Base-by-base conservation (phyloP, 2,329 filamentous ascomycete genomes). In the Rosellinia necatrix region DNA sequence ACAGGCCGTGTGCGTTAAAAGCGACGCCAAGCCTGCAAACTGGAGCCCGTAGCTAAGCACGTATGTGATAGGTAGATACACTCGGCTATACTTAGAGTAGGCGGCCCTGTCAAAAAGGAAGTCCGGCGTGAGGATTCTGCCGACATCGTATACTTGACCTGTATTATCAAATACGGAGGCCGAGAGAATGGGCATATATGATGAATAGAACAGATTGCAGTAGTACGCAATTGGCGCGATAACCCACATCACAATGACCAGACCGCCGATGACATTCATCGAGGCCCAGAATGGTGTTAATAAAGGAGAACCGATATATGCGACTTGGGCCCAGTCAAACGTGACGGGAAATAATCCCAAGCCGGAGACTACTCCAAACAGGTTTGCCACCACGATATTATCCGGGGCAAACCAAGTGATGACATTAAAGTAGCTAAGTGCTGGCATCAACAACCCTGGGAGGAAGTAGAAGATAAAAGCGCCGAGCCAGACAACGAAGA, bases 311-410 rank as follows among this genome's bases (percentile, higher is more conserved):
- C 91, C 91, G 64, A 96, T 94, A 68, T 93, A 88, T 0, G 91
- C 91, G 60, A 96, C 87, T 69, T 96, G 91, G 0, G 90, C 89
- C 91, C 91, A 96, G 75, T 96, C 91, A 67, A 96, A 96, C 0
- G 91, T 96, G 66, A 96, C 70, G 0, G 91, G 91, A 59, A 96
- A 91, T 29, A 96, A 75, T 1, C 91, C 91, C 12, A 96, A 80
- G 2, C 91, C 91, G 2, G 91, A 93, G n/a, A 86, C 83, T 13
- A 93, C 88, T 13, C 91, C 91, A 68, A 96, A 96, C 61, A 96
- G 76, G 70, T 96, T 96, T 25, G 91, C 88, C 40, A 96, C 77
- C 3, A 96, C 85, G n/a, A 94, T 88, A 64, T 88, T 96, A 62
- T 91, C 86, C 0, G 91, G 91, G 2, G 89, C 89, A 71, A 92